Evolutionary conservation across 1,139 yeast genomes (phyloP).

Genomic region (Suhomyces bribrorum): DNA sequence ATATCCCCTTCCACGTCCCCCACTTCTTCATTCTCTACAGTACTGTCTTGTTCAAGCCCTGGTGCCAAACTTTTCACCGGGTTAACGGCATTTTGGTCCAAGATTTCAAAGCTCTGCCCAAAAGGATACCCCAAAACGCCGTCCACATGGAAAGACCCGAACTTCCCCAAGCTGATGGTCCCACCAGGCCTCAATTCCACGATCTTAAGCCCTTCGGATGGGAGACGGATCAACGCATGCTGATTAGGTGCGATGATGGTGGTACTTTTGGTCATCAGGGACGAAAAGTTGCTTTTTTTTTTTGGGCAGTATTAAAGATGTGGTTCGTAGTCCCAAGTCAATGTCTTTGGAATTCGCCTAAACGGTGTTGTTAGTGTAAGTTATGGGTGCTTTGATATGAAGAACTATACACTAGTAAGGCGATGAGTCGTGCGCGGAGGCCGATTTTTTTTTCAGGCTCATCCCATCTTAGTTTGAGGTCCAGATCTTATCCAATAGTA

Average conservation of each 20-base stretch:
- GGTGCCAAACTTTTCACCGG: constrained; percentile 43
- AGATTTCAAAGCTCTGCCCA: constrained; percentile 88
- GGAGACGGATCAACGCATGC: constrained; percentile 70
- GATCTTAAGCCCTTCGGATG: constrained; percentile 77
- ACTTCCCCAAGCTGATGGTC: constrained; percentile 77
- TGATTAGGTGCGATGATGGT: constrained; percentile 45
- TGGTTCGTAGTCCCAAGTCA: too few species aligned
- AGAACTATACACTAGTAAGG: neutral
- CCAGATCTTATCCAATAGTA: neutral
- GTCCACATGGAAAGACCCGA: constrained; percentile 78
- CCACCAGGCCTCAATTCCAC: constrained; percentile 63
- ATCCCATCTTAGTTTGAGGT: constrained; percentile 5
- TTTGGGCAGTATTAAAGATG: neutral
- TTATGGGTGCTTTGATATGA: neutral
- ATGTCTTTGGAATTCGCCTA: too few species aligned
- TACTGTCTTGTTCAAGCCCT: constrained; percentile 14
- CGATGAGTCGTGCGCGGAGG: constrained; percentile 12
- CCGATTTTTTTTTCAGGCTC: constrained; percentile 11
- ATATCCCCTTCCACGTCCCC: constrained; percentile 25
- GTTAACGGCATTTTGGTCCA: constrained; percentile 54
- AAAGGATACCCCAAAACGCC: constrained; percentile 77
- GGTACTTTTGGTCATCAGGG: constrained; percentile 16
- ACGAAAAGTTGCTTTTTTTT: neutral
- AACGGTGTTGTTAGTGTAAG: neutral
- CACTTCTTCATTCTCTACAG: constrained; percentile 19